Percentiles rank a stretch among this genome's conserved stretches.
Conservation (phyloP, 2,329 filamentous ascomycete genomes). For the Pseudomassariella vexata region DNA sequence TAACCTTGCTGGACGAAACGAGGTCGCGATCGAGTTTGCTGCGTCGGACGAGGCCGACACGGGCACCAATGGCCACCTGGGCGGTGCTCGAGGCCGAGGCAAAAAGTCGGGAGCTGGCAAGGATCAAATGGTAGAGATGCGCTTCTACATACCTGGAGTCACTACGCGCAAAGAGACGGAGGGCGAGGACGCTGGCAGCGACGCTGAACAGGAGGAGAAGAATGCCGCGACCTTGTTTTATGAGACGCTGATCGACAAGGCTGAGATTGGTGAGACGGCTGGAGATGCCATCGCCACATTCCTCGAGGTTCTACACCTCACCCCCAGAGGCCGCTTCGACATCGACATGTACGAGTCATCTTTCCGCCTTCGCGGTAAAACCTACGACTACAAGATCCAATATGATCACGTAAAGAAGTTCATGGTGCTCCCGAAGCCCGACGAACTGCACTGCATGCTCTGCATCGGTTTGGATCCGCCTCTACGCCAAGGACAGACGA, state of each 20-base stretch:
- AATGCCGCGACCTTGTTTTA: constrained; percentile 98
- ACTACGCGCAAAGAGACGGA: constrained; percentile 71
- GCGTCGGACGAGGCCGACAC: constrained; percentile 65
- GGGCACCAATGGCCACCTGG: constrained; percentile 66
- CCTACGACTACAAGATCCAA: constrained; percentile 99
- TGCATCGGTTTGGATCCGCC: constrained; percentile 92
- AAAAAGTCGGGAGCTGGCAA: constrained; percentile 84
- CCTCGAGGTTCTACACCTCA: constrained; percentile 92
- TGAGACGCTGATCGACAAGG: constrained; percentile 95
- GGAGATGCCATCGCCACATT: constrained; percentile 98
- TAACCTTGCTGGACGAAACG: constrained; percentile 94
- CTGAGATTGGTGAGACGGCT: constrained; percentile 98
- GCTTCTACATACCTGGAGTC: constrained; percentile 94
- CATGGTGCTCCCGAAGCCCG: constrained; percentile 97
- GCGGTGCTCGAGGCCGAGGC: constrained; percentile 69
- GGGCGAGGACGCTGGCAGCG: constrained; percentile 67
- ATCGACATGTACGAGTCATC: constrained; percentile 99
- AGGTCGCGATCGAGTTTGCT: constrained; percentile 92
- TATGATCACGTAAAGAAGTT: constrained; percentile 98
- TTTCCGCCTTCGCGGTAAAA: constrained; percentile 95
- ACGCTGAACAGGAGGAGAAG: constrained; percentile 72
- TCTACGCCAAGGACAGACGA: constrained; percentile 90
- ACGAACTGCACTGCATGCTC: constrained; percentile 92
- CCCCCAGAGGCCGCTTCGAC: constrained; percentile 97
- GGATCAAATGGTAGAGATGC: constrained; percentile 96